Evolutionary conservation across 1,139 yeast genomes (phyloP), one percentile per base, ranked within the genome.

Genomic region (Arxiozyma slooffiae): DNA sequence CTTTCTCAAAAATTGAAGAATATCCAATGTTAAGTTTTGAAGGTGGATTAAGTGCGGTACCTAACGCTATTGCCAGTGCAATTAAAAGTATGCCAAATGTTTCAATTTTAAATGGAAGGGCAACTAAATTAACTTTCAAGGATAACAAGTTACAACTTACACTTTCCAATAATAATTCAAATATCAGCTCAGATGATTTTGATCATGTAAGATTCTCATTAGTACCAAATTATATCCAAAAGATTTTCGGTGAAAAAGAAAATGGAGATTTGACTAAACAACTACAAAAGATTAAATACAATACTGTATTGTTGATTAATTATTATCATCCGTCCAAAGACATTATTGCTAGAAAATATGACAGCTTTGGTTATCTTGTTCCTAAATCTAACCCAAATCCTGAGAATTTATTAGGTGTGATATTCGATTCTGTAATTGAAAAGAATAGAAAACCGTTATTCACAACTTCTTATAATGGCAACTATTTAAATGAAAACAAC

Each of bases 311-410:
- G 43, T 70, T 86, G 56, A 82, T 79, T 30, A 86, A 86, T 59
- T 70, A 82, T 7, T 82, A 75, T 60, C 71, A 80, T 41, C 82
- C 82, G 1, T 51, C 53, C 1, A 69, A 68, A 38, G 69, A 70
- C 44, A 66, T 70, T 20, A 64, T 68, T 4, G 55, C 63, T 11
- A 55, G 58, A 24, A 58, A 56, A 38, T 63, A 67, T 44, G 68
- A 75, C 48, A 96, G 97, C 47, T 92, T 92, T 72, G 98, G 98
- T 1, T 88, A 85, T 60, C 74, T 92, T 50, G 86, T 88, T 3
- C 98, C 98, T 40, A 75, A 69, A 62, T 68, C 69, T 44, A 62
- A 64, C 37, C 58, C 65, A 7, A 84, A 86, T 59, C 76, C 79
- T 0, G 82, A 81, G 48, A 74, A 78, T 22, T 69, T 89, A 20